Base-by-base conservation (phyloP, 2,329 filamentous ascomycete species). In the Cryphonectria japonica region DNA sequence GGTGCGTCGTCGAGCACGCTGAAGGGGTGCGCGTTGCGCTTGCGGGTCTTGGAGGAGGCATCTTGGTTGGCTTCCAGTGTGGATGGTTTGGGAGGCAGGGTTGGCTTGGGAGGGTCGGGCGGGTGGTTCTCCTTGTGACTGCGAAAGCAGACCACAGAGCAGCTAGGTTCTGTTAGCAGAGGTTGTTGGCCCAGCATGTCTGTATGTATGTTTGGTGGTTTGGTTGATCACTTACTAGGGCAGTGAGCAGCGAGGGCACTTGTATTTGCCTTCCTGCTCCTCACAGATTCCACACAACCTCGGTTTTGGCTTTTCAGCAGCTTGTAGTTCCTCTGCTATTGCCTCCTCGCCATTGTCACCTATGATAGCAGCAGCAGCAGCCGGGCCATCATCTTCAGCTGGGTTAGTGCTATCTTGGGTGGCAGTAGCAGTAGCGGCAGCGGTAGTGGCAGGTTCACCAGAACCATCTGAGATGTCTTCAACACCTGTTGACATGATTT, bases 231-330 rank as follows among this genome's bases (percentile, higher is more conserved):
- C 88, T 77, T 81, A 91, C 89, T 89, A 91, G 72, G 85, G 85
- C 32, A 87, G 75, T 64, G 83, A 79, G 77, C 89, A 91, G 39
- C 83, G 83, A n/a, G 87, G 82, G 73, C 89, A 91, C 75, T 89
- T 91, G 79, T 91, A 91, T 78, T 89, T 91, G 41, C 83, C 83
- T 29, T 84, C 80, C 5, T 83, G 83, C 46, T 78, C 76, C 39
- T 85, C 77, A 77, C 89, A 91, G 43, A 89, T 81, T 6, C 84
- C 83, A 75, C 89, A 91, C 62, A 88, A 79, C 71, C 80, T 82
- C 2, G 73, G 69, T 26, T 71, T 76, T 71, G 81, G 41, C 29
- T 32, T 41, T 52, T 26, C n/a, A 29, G 1, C 11, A 16, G 43
- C 57, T 37, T 59, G 65, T 60, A 73, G 71, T 37, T 66, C 60